Base-by-base conservation (phyloP, 805 yeast species). In the Teunomyces lycoperdinae region DNA sequence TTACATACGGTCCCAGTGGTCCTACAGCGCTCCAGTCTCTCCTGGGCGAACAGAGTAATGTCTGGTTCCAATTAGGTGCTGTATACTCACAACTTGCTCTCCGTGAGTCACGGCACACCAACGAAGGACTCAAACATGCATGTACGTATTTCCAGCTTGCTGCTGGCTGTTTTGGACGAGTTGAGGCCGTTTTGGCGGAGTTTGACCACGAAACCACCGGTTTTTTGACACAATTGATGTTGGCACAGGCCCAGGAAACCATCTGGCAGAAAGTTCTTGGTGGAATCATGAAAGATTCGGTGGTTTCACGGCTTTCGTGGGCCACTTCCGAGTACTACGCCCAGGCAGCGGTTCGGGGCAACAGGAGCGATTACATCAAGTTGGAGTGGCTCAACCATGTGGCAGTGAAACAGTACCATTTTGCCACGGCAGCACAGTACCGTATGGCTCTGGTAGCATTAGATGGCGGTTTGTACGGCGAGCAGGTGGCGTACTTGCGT, bases 171-270 rank as follows among this genome's bases (percentile, higher is more conserved):
- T 83, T 85, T 55, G 69, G 74, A 38, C 51, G 57, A 5, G 28
- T 59, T 80, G 9, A 50, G 59, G 2, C 57, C 60, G 7, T 50
- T 55, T 14, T 32, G 7, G 33, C 27, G 14, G 89, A 81, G 45
- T 64, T 87, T 11, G 80, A 80, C 34, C 38, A 48, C 1, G 73
- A 74, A 9, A 79, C 88, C 0, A 57, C 86, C 8, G 65, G 69
- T 9, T 70, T 83, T 13, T 66, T 90, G 45, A 65, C 74, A 32
- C 54, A 61, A 9, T 58, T 89, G 31, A 79, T 80, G 79, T 60
- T 87, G 34, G 94, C 96, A 0, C 96, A 89, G 58, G 94, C 96
- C 0, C 96, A 90, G 64, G 97, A 91, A 59, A 76, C 81, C 9
- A 81, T 85, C 44, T 90, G 97, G 96, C 81, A 78, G 42, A 83